Evolutionary conservation across 73 alveolate genomes (phyloP), one percentile per base, ranked within the genome.

Genomic region (Uronychia binucleata): DNA sequence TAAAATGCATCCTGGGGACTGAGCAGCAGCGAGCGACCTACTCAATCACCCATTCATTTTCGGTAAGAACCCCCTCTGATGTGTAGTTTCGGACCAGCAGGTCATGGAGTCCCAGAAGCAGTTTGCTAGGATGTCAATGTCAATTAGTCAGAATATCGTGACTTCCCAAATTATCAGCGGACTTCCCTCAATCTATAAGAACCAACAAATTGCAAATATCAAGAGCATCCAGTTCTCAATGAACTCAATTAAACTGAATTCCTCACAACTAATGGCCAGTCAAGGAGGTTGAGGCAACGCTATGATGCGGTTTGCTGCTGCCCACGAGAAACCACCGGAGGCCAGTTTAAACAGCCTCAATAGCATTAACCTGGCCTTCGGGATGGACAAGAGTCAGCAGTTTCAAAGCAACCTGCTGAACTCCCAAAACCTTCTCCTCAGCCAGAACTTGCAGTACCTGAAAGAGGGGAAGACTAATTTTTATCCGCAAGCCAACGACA

Each of bases 1-100:
- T 46, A 28, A 77, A 30, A 11, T 77, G 67, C 80, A 84, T 77
- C 86, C 57, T 25, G 25, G 28, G 1, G 46, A 77, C 26, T 32
- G 91, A 27, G 81, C 91, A 11, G 33, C 79, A 13, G 82, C 59
- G 25, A 25, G 19, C 5, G 59, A 31, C 11, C 28, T 77, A 77
- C 82, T 77, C 60, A 33, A 5, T 33, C 85, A 26, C 33, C 67
- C 67, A 11, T 46, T 46, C 67, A 46, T 46, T 19, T 11, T 46
- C n/a, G 67, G 67, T 46, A 46, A 46, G 67, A 11, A 19, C 5
- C n/a, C 5, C 67, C 67, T 46, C 19, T 46, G 19, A 46, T 11
- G 67, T 46, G 5, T 19, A 46, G 67, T 46, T 5, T 46, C 67
- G 67, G 67, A 46, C 67, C 5, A 46, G 67, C 67, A 46, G 19